phyloP scores from a whole-genome alignment of 495 filamentous ascomycete genomes.

The Thozetella sp. region DNA sequence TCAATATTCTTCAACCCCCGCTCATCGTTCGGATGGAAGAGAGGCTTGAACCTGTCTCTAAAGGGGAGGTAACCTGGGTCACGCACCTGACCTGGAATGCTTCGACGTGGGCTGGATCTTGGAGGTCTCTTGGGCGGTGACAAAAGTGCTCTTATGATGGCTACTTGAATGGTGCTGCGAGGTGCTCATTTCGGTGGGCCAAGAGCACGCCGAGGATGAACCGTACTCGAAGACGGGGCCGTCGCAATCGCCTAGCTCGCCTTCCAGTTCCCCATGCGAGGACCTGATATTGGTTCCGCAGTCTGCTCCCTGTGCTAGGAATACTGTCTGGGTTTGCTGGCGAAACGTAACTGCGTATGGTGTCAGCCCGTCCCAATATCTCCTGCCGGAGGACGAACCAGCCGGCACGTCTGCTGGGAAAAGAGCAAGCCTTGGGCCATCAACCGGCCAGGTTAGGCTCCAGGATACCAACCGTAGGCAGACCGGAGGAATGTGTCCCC shows the following conservation, averaged over 20 bases:
- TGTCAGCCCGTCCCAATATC: not conserved
- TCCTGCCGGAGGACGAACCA: too few species aligned
- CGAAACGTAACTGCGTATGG: slow-evolving; percentile 16
- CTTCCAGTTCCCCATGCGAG: slow-evolving; percentile 13
- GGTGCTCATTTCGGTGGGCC: not conserved
- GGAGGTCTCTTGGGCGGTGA: not conserved
- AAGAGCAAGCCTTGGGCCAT: too few species aligned
- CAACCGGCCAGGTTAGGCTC: too few species aligned
- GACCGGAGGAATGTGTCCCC: slow-evolving; percentile 90
- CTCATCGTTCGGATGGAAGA: too few species aligned
- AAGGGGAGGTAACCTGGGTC: too few species aligned
- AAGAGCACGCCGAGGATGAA: not conserved
- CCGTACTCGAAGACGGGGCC: not conserved
- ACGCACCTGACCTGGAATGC: too few species aligned
- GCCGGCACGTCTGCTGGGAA: too few species aligned
- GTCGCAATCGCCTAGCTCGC: slow-evolving; percentile 13
- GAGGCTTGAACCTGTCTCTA: too few species aligned
- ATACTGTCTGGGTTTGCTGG: slow-evolving; percentile 22
- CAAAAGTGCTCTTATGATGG: not conserved
- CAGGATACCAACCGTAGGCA: slow-evolving; percentile 57
- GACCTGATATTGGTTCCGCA: slow-evolving; percentile 19
- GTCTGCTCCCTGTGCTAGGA: slow-evolving; percentile 15
- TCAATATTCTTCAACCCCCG: too few species aligned
- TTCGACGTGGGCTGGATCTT: not conserved
- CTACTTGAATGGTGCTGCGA: not conserved